Percentiles rank a stretch among this genome's conserved stretches.
These are phyloP conservation scores for Quercus parvula DNA, from an alignment of 306 rosid genomes.

Conservation along the genomic window DNA sequence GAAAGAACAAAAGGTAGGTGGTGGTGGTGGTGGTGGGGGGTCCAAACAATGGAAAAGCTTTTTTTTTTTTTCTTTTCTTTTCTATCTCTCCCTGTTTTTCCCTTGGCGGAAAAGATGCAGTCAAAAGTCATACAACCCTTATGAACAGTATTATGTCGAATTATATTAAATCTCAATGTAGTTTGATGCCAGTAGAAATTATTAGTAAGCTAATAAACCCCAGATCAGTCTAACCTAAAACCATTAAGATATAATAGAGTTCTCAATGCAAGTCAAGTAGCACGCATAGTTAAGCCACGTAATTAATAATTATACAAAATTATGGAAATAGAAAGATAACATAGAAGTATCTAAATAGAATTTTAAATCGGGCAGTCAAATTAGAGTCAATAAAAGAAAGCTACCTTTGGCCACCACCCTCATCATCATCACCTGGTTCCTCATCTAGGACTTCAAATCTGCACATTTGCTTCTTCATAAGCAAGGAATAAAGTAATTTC, in stretches of 20 bases:
- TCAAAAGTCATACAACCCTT: neutral
- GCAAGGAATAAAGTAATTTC: neutral
- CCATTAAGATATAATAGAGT: neutral
- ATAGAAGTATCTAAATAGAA: neutral
- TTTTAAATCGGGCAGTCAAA: neutral
- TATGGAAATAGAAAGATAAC: neutral
- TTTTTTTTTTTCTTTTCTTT: too few species aligned
- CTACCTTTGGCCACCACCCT: constrained; percentile 78
- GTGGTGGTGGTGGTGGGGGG: too few species aligned
- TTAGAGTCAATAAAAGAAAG: neutral
- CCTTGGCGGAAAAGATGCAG: neutral
- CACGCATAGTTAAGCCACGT: neutral
- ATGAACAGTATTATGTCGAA: neutral
- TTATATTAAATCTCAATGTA: neutral
- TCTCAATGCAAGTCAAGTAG: neutral
- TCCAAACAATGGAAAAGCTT: neutral
- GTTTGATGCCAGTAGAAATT: neutral
- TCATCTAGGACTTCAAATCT: constrained; percentile 96
- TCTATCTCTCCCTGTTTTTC: too few species aligned
- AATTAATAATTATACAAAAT: neutral
- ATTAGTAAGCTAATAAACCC: neutral
- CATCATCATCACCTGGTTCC: constrained; percentile 98
- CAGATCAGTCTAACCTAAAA: neutral
- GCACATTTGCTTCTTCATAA: constrained; percentile 15
- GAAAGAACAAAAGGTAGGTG: too few species aligned